Base-by-base conservation (phyloP, 495 filamentous ascomycete species). In the Tuber magnatum region DNA sequence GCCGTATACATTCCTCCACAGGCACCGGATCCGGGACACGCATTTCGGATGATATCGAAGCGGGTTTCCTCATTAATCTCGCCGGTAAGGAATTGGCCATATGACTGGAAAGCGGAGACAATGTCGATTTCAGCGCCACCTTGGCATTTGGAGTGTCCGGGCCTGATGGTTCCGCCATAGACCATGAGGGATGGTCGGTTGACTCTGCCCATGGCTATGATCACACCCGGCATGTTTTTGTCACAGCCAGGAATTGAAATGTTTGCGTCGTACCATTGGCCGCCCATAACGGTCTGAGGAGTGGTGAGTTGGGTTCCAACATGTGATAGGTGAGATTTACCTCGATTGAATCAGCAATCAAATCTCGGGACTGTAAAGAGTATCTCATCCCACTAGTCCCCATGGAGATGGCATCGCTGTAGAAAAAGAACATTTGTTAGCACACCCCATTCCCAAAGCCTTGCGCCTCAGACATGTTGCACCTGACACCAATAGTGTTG, bases 1-100 rank as follows among this genome's bases (percentile, higher is more conserved):
- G 95, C 95, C 28, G 95, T 99, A 86, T 99, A 99, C 95, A 99
- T 99, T 76, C 95, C 95, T 82, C 95, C 95, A 82, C 95, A 99
- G 32, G 96, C 95, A 76, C 95, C 95, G 76, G 91, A 87, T 69
- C 95, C 95, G 61, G 94, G 94, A 84, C 94, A 97, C 46, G 95
- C 95, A 84, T 98, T 87, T 73, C 94, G 89, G 82, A 97, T 97
- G 83, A 98, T 94, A 84, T 99, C 95, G 82, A 92, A 94, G 40
- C 95, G 90, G 84, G 92, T 86, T 80, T 94, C 90, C 86, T 99
- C 95, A 80, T 87, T 90, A 83, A 98, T 97, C 80, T 97, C 90
- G 35, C 94, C 94, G 39, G 91, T 87, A 77, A 99, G 88, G 85
- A 92, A 99, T 82, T 98, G 94, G 24, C 95, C 95, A 85, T 98